These are phyloP conservation scores for Corylus avellana DNA, from an alignment of 306 rosid genomes.

Conservation along the genomic window DNA sequence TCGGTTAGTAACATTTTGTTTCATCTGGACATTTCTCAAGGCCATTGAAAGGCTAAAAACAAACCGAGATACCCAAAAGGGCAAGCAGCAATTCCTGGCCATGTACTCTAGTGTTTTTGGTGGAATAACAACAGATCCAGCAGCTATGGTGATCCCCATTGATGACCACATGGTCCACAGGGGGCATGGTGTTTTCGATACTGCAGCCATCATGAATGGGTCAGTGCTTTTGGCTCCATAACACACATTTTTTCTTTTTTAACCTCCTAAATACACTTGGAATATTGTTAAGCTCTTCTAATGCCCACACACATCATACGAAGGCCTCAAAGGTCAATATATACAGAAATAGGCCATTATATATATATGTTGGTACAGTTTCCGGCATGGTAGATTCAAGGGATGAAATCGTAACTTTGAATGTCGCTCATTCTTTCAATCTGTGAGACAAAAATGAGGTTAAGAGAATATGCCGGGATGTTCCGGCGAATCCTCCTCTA, in stretches of 20 bases:
- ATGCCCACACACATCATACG: background rate
- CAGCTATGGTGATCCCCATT: conserved; percentile 82
- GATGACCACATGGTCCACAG: conserved; percentile 98
- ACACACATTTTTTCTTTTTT: background rate
- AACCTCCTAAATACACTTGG: background rate
- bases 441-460: no score
- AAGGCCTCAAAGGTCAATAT: background rate
- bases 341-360: no score
- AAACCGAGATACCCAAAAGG: conserved; percentile 50
- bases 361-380: no score
- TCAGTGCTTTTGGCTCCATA: conserved; percentile 41
- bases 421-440: no score
- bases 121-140: conserved; percentile 76
- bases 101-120: conserved; percentile 91
- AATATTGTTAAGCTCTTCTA: background rate
- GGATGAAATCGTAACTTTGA: no score
- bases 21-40: conserved; percentile 31
- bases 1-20: conserved; percentile 9
- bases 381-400: no score
- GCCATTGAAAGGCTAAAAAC: conserved; percentile 53
- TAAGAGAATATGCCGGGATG: no score
- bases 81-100: conserved; percentile 69
- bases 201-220: conserved; percentile 88
- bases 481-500: no score
- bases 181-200: conserved; percentile 94